Conservation (phyloP, 345 rosid genomes). For the Excoecaria agallocha region DNA sequence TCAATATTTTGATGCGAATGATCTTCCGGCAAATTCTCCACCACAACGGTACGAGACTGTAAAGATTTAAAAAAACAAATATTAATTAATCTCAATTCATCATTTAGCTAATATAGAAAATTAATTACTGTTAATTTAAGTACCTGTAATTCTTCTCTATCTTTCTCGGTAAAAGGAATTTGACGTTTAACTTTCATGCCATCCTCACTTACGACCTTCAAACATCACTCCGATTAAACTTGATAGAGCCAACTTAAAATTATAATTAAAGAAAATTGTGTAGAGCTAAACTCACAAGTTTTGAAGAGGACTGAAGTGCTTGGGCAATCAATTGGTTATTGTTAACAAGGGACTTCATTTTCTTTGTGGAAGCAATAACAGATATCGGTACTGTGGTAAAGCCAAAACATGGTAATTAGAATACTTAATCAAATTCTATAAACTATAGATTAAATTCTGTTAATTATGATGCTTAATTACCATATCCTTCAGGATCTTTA, state of each 20-base stretch:
- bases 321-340: conserved; percentile 60
- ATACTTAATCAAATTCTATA: conserved; percentile 1
- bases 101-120: neutral
- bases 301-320: conserved; percentile 74
- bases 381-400: conserved; percentile 58
- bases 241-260: neutral
- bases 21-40: conserved; percentile 96
- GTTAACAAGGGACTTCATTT: conserved; percentile 68
- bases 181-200: conserved; percentile 75
- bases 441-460: neutral
- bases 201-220: conserved; percentile 70
- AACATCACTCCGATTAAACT: neutral
- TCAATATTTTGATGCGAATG: conserved; percentile 93
- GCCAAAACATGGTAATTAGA: neutral
- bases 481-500: conserved; percentile 89
- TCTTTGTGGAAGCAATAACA: conserved; percentile 72
- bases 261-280: neutral
- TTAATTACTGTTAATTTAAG: neutral
- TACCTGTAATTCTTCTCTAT: conserved; percentile 80
- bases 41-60: conserved; percentile 79
- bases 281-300: conserved; percentile 58
- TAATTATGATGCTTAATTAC: conserved; percentile 39
- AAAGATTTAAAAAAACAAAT: conserved; percentile 14
- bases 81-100: neutral
- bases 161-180: conserved; percentile 70